Base-by-base conservation (phyloP, 345 rosid genomes). In the Sisymbrium altissimum region DNA sequence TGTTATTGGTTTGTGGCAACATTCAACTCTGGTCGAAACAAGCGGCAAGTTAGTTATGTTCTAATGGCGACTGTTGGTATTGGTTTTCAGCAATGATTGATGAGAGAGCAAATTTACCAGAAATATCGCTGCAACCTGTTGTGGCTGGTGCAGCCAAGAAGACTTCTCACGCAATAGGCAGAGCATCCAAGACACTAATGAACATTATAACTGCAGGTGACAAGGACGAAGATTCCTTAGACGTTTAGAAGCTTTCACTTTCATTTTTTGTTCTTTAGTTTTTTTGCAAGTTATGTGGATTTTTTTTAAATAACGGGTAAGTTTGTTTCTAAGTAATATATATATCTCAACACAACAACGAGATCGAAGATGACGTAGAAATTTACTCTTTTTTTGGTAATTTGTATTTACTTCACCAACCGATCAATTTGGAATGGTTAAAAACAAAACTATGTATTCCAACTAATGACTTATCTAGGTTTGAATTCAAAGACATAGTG, bases 91-190 rank as follows among this genome's bases (percentile, higher is more conserved):
- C 97, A 13, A 87, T 92, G 82, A 92, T 89, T 81, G 84, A 95
- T 80, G 98, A 95, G 82, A 81, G 96, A 71, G 98, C 99, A 38
- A 89, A 73, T 72, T 82, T 92, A 77, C 96, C 98, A 10, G 76
- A 75, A 41, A 89, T 89, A 83, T 90, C 97, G 6, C 74, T 87
- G 78, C 87, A 86, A 53, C 96, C 98, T 8, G 91, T 85, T 12
- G 91, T 96, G 66, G 81, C 81, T 1, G 89, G 96, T 38, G 98
- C 93, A 25, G 96, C 95, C 0, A 82, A 86, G 81, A 90, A 86
- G 82, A 89, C 98, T 57, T 87, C 97, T 33, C 78, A 15, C 2
- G 97, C 90, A 40, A 93, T 90, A 46, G 90, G 97, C 61, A 86
- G 70, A 75, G 99, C 92, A 62, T 89, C 96, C 30, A 96, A 86